Conservation (phyloP, 371 early-diverging fungal genomes). For the Apophysomyces elegans region DNA sequence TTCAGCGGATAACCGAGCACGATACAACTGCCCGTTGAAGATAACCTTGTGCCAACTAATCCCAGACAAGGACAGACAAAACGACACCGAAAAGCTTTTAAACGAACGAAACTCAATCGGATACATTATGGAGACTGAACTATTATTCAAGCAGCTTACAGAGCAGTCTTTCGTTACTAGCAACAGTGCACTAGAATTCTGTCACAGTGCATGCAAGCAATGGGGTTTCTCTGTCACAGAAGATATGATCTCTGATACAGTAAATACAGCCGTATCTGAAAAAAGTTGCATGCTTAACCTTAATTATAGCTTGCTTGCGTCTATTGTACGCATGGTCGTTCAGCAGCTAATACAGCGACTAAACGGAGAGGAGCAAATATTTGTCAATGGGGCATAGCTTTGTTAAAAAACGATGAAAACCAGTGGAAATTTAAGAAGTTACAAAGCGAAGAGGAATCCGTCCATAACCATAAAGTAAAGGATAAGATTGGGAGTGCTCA, state of each 20-base stretch:
- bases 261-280: neutral
- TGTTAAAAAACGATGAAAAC: neutral
- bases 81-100: no score
- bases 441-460: neutral
- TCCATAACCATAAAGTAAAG: neutral
- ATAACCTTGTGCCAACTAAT: neutral
- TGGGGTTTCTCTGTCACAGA: neutral
- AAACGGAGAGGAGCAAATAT: neutral
- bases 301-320: neutral
- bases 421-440: neutral
- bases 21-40: neutral
- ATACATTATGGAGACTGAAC: neutral
- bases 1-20: neutral
- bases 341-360: neutral
- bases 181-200: neutral
- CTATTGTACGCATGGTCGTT: neutral
- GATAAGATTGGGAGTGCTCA: no score
- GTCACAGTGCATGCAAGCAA: neutral
- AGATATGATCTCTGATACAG: neutral
- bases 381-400: neutral
- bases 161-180: neutral
- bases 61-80: no score
- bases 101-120: no score
- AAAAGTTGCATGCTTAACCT: no score
- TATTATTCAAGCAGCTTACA: neutral